Base-by-base conservation (phyloP, 2,329 filamentous ascomycete species). In the Neospermospora avenae region DNA sequence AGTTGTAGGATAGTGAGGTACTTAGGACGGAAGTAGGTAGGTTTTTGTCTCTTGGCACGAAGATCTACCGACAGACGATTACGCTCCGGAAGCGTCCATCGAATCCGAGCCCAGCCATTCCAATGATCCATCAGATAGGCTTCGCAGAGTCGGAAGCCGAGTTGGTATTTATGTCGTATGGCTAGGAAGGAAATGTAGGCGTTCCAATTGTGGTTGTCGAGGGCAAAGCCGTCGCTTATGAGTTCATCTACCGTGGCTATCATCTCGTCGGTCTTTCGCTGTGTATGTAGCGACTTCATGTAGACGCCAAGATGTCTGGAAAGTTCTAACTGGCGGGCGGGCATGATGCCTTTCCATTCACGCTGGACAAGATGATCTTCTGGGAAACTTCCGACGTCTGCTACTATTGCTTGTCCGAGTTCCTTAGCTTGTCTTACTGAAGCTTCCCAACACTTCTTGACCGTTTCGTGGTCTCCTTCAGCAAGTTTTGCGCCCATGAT, bases 131-230 rank as follows among this genome's bases (percentile, higher is more conserved):
- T 96, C 58, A 98, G 85, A 62, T 85, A 84, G 25, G 80, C 76
- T 76, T 98, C 93, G 71, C 90, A 93, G 55, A 87, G 75, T 22
- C 77, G 71, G 74, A 95, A 96, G 39, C 92, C 92, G 20, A 87
- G 79, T 51, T 84, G 75, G 68, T 82, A 81, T 48, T 81, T 79
- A 48, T 81, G 80, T 57, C 85, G 78, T 14, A 79, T 77, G 24
- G 85, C 84, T 28, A 97, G 83, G 54, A 81, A 75, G 68, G 88
- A 84, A 58, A 96, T 81, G 65, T 90, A 86, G 54, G 83, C 80
- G 71, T 96, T 95, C 91, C 91, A 96, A 67, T 90, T 92, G 68
- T 81, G 82, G 71, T 84, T 87, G 69, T 91, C 87, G 59, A 97
- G 75, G 28, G 78, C 77, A 76, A 93, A 97, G 11, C 93, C 93